Percentiles rank a stretch among this genome's conserved stretches.
Evolutionary conservation across 2,329 filamentous ascomycete genomes (phyloP).

Genomic region (Apiospora rasikravindrae): DNA sequence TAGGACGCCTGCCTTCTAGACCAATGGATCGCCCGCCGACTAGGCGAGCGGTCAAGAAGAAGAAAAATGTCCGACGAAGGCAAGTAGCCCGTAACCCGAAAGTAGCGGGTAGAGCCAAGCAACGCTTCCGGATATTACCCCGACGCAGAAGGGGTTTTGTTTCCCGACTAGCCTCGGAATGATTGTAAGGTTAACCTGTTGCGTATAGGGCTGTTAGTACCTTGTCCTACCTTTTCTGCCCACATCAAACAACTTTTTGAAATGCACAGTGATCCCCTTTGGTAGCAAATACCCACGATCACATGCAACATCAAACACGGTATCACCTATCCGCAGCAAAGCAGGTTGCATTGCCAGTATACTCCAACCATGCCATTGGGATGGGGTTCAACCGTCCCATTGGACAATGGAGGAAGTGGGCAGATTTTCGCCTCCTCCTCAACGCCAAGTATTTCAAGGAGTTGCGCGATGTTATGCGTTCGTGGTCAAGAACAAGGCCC

Average conservation of each 20-base stretch:
- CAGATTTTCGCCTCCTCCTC: background rate
- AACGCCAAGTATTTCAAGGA: constrained; percentile 1
- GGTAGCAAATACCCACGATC: background rate
- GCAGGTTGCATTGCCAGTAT: background rate
- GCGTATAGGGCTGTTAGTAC: background rate
- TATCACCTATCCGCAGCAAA: background rate
- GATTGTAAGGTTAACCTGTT: background rate
- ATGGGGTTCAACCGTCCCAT: background rate
- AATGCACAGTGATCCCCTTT: background rate
- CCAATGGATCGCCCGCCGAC: background rate
- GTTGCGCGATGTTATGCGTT: background rate
- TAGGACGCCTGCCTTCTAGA: background rate
- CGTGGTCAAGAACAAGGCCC: background rate
- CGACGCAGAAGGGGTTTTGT: background rate
- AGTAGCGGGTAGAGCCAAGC: background rate
- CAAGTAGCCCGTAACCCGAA: background rate
- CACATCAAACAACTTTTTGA: background rate
- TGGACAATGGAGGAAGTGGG: background rate
- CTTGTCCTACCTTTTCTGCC: background rate
- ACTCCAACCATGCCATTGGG: background rate
- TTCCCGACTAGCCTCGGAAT: background rate
- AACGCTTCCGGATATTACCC: background rate
- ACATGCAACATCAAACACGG: background rate
- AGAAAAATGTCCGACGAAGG: background rate
- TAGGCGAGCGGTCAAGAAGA: background rate